phyloP scores from a whole-genome alignment of 306 rosid species.

The Cucumis hystrix region DNA sequence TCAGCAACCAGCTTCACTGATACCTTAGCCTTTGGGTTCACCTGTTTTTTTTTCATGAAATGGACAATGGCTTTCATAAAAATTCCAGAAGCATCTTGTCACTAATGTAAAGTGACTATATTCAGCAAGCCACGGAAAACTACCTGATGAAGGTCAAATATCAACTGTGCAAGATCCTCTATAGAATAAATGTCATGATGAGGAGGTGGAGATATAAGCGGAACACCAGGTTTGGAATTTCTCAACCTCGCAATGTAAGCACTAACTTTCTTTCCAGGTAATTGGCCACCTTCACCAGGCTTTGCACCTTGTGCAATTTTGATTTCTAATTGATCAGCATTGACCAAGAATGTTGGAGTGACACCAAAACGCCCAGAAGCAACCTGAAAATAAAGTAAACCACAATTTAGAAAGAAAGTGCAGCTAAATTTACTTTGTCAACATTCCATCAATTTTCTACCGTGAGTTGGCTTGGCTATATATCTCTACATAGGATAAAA shows the following conservation, averaged over 20 bases:
- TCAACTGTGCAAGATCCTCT: conserved; percentile 98
- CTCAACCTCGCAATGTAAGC: conserved; percentile 96
- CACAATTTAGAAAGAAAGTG: not conserved
- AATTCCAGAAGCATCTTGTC: conserved; percentile 9
- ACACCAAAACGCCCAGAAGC: conserved; percentile 99
- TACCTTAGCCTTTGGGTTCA: conserved; percentile 92
- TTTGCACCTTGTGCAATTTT: conserved; percentile 99
- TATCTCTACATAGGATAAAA: not conserved
- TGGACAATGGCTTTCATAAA: conserved; percentile 13
- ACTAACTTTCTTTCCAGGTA: conserved; percentile 99
- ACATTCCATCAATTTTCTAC: not conserved
- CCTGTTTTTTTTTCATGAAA: conserved; percentile 34
- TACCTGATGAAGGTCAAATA: conserved; percentile 99
- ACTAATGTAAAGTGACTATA: conserved; percentile 2
- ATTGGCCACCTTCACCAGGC: conserved; percentile 99
- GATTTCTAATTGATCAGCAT: conserved; percentile 93
- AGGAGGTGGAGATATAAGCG: conserved; percentile 99
- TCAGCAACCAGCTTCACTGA: conserved; percentile 94
- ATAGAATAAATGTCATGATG: conserved; percentile 98
- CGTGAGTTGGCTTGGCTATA: not conserved
- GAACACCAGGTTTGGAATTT: conserved; percentile 97
- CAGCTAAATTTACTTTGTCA: not conserved
- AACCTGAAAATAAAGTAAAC: conserved; percentile 44
- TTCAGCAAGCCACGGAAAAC: conserved; percentile 13
- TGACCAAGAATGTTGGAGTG: conserved; percentile 96